Evolutionary conservation across 306 rosid genomes (phyloP), one percentile per base, ranked within the genome.

Genomic region (Pyrus communis): DNA sequence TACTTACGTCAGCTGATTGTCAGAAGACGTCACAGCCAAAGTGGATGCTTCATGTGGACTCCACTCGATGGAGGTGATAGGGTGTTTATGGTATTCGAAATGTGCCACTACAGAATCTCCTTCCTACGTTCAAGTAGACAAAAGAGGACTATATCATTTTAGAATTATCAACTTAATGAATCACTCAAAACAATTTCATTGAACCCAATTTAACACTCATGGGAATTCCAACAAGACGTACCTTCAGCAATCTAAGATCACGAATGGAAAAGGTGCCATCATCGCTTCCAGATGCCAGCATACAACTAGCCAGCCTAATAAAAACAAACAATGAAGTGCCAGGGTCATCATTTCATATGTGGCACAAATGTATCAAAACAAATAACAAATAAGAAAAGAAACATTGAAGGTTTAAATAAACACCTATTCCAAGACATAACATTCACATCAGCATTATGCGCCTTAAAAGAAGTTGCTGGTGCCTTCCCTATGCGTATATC

Each of bases 371-470:
- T 40, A 42, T 15, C 21, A 27, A 19, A 58, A n/a, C 49, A 64
- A 59, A 23, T 21, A n/a, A 60, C 70, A 76, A 46, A 30, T 54
- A 51, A 67, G 66, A 58, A 18, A 55, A 67, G 58, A 58, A 18
- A 40, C 30, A 12, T 17, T 62, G 69, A 68, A 67, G 42, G 31
- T 43, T 61, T 38, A 42, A 72, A 65, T 38, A 54, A 72, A 52
- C 75, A 95, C 97, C 99, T 89, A 89, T 92, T 95, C 99, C 97
- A 92, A 25, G 99, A 95, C 38, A 95, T 84, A 74, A 95, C 99
- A 87, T 95, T 95, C 83, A 92, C 99, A 86, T 95, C 99, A 0
- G 96, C 93, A 46, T 88, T 84, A 74, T 92, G 99, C 9, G 98
- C 98, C 84, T 92, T 89, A 55, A 88, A 82, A 68, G 79, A 82